Percentiles rank a stretch among this genome's conserved stretches.
These are phyloP conservation scores for Salisapilia sapeloensis DNA, from an alignment of 352 stramenopile species.

Conservation along the genomic window DNA sequence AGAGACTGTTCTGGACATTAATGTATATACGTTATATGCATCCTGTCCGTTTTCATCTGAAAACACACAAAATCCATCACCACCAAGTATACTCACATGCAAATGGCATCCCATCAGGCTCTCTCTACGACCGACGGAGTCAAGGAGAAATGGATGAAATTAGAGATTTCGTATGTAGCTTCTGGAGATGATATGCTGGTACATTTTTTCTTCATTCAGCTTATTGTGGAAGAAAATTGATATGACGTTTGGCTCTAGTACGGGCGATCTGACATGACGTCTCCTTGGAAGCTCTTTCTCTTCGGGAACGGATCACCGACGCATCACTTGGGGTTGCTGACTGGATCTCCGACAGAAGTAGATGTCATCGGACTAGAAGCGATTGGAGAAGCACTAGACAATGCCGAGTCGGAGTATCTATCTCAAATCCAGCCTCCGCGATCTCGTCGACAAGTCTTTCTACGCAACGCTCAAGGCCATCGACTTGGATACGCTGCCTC, in stretches of 20 bases:
- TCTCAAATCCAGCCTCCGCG: constrained; percentile 29
- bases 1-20: no score
- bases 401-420: constrained; percentile 27
- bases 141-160: no score
- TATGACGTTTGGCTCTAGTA: constrained; percentile 14
- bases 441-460: constrained; percentile 56
- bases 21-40: no score
- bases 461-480: constrained; percentile 51
- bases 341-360: constrained; percentile 48
- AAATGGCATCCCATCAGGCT: no score
- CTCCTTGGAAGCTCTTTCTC: constrained; percentile 65
- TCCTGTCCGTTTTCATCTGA: no score
- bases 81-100: no score
- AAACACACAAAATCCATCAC: no score
- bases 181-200: no score
- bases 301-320: constrained; percentile 74
- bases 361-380: constrained; percentile 52
- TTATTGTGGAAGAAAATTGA: no score
- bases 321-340: constrained; percentile 62
- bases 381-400: constrained; percentile 13
- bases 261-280: constrained; percentile 32
- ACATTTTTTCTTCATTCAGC: no score
- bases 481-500: constrained; percentile 68
- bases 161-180: no score
- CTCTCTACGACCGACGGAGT: no score